Base-by-base conservation (phyloP, 2,329 filamentous ascomycete genomes). In the Stenocarpella maydis region DNA sequence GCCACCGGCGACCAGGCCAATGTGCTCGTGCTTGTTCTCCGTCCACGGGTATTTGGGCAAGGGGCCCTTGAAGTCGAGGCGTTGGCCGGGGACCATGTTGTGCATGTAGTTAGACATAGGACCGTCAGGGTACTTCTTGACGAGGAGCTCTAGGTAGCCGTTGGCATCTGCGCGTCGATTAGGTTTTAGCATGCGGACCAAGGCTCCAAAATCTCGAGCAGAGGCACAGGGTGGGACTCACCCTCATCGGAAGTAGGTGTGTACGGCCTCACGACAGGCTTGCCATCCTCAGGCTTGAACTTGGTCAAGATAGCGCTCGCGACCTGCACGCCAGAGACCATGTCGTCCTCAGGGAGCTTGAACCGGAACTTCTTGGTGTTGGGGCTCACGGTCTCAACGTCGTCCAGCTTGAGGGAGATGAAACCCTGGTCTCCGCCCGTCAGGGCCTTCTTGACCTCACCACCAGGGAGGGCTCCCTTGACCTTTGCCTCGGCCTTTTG, bases 281-380 rank as follows among this genome's bases (percentile, higher is more conserved):
- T 98, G 77, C 90, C 91, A 71, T 90, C 90, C n/a, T 88, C 88
- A 7, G 91, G 90, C 85, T 97, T 94, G 87, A 90, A 98, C 84
- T 97, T 97, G 74, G 96, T 96, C 79, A 99, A 85, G 74, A 99
- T 82, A 54, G 94, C 95, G 87, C 93, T 97, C 69, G 95, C 90
- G 72, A 97, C 84, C 43, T 87, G 82, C 70, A 99, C 84, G 53
- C 96, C 96, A 69, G 93, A 95, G 65, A 97, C 91, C 82, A 91
- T 89, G 79, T 97, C 92, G 72, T 89, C 86, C 79, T 97, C 92
- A 19, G 93, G 93, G 52, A 98, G 89, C 76, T 91, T 90, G 82
- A 99, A 98, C 75, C 92, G 90, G 79, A 98, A 86, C 76, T 88
- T 91, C 90, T 98, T 98, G 76, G 94, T 97, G 86, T 98, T 98